Evolutionary conservation across 495 filamentous ascomycete species (phyloP).

Genomic region (Hypoxylon subgilvum): DNA sequence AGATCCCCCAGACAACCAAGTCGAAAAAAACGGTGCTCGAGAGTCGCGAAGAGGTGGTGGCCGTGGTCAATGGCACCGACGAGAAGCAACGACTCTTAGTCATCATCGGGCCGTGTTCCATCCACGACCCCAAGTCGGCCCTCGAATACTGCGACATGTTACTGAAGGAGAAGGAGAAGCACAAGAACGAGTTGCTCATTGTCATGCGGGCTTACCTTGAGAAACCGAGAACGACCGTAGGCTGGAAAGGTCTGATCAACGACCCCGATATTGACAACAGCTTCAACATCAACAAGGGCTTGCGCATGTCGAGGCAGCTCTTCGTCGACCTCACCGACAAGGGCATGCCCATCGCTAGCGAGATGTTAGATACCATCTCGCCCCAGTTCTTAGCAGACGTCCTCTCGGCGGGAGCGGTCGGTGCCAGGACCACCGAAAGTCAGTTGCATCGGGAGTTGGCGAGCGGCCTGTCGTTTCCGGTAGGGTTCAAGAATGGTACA

Average conservation of each 20-base stretch:
- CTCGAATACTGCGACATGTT: constrained; percentile 92
- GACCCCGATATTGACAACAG: constrained; percentile 98
- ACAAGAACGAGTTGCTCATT: constrained; percentile 86
- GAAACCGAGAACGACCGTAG: constrained; percentile 97
- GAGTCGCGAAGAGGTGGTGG: constrained; percentile 80
- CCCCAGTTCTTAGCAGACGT: constrained; percentile 97
- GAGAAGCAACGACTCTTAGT: constrained; percentile 80
- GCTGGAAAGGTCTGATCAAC: constrained; percentile 99
- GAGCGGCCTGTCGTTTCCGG: constrained; percentile 91
- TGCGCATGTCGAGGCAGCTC: constrained; percentile 84
- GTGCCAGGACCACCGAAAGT: constrained; percentile 92
- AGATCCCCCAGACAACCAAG: constrained; percentile 79
- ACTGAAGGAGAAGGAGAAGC: constrained; percentile 82
- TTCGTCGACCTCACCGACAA: constrained; percentile 93
- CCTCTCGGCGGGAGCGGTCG: constrained; percentile 88
- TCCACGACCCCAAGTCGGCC: constrained; percentile 92
- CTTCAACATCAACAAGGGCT: constrained; percentile 98
- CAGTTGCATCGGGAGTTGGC: constrained; percentile 96
- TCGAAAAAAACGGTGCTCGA: constrained; percentile 81
- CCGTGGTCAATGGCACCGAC: constrained; percentile 81
- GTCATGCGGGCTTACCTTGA: constrained; percentile 99
- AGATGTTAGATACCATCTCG: constrained; percentile 99
- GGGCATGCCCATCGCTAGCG: constrained; percentile 97
- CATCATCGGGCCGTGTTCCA: constrained; percentile 94
- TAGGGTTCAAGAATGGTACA: constrained; percentile 99